Conservation (phyloP, 305 asterid genomes). For the Rubia peregrina region DNA sequence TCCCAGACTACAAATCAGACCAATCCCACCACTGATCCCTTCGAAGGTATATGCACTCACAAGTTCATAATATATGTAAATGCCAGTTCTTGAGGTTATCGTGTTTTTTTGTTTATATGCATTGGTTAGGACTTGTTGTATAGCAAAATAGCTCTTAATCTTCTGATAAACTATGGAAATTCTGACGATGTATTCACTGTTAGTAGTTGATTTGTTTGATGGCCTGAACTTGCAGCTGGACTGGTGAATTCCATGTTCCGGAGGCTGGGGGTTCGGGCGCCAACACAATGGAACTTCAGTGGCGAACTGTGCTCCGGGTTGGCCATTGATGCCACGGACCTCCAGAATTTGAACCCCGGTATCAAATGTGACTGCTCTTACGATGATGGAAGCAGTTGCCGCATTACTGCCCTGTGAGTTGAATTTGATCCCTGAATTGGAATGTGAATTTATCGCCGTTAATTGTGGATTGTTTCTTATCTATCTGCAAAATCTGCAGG, state of each 20-base stretch:
- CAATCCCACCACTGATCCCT: slow-evolving; percentile 3
- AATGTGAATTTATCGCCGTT: not conserved
- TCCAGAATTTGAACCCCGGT: slow-evolving; percentile 40
- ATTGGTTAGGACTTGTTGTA: not conserved
- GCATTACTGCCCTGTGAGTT: slow-evolving; percentile 56
- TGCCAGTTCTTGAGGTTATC: not conserved
- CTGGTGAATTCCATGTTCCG: slow-evolving; percentile 45
- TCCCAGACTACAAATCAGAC: slow-evolving; percentile 7
- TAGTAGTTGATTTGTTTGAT: not conserved
- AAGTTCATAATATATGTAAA: not conserved
- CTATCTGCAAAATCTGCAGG: slow-evolving; percentile 32
- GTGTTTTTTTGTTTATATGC: not conserved
- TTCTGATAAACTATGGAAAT: too few relatives aligned
- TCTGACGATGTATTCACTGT: not conserved
- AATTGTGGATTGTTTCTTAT: not conserved
- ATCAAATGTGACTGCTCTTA: slow-evolving; percentile 66
- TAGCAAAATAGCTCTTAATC: too few relatives aligned
- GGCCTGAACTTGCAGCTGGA: slow-evolving; percentile 14
- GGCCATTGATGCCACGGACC: slow-evolving; percentile 39
- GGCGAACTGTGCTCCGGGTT: slow-evolving; percentile 59
- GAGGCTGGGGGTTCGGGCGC: slow-evolving; percentile 40
- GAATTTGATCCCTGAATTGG: not conserved
- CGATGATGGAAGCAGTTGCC: slow-evolving; percentile 39
- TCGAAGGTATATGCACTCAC: not conserved
- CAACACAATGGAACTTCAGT: slow-evolving; percentile 51